A percentile compares a stretch with the other conserved stretches of the same genome.
phyloP scores from a whole-genome alignment of 31 red algal genomes.

The Odonthalia washingtoniensis region DNA sequence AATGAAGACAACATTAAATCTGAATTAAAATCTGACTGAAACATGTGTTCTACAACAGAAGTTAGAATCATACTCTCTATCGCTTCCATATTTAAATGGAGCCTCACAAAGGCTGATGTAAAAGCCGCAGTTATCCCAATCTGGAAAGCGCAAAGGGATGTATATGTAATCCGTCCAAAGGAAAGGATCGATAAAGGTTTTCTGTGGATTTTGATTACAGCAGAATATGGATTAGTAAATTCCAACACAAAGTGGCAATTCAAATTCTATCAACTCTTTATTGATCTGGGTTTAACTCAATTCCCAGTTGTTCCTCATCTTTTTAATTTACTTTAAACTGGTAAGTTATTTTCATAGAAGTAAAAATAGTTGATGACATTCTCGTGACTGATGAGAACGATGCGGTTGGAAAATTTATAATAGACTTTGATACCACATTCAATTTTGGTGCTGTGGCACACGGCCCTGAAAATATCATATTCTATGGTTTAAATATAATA shows the following conservation, averaged over 20 bases:
- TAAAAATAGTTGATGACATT: too few relatives aligned
- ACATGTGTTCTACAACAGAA: neutral
- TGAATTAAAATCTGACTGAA: neutral
- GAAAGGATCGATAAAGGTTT: neutral
- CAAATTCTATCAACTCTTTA: neutral
- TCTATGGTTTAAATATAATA: neutral
- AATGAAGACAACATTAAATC: neutral
- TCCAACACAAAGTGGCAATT: neutral
- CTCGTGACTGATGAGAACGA: neutral
- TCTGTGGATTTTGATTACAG: neutral
- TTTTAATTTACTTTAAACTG: neutral
- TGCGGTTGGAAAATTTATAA: neutral
- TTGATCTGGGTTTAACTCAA: neutral
- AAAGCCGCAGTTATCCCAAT: neutral
- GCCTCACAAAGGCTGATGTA: neutral
- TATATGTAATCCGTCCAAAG: neutral
- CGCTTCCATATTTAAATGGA: neutral
- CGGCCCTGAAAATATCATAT: neutral
- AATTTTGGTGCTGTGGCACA: neutral
- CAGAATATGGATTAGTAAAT: neutral
- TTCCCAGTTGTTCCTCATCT: neutral
- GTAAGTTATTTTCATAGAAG: neutral
- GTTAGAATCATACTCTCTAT: neutral
- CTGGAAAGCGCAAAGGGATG: neutral
- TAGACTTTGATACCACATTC: neutral